phyloP scores from a whole-genome alignment of 306 rosid species.

The Vigna mungo region DNA sequence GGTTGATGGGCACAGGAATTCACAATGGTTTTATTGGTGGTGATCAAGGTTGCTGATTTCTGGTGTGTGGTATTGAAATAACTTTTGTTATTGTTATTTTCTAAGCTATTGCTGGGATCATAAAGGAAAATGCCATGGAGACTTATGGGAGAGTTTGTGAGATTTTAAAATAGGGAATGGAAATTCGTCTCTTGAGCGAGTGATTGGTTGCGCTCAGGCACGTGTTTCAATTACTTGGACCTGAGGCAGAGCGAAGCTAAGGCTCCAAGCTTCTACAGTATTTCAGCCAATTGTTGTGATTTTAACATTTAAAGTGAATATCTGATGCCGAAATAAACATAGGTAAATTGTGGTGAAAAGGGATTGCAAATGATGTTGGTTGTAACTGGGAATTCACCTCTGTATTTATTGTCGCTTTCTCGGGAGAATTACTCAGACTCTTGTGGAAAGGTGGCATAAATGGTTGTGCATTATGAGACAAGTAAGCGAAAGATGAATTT shows the following conservation, averaged over 20 bases:
- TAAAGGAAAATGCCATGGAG: constrained; percentile 37
- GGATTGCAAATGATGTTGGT: constrained; percentile 1
- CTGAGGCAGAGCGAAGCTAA: no score
- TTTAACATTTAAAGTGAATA: no score
- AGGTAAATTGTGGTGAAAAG: neutral
- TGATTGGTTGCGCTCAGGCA: no score
- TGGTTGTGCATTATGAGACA: neutral
- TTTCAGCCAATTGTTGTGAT: no score
- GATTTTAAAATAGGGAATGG: neutral
- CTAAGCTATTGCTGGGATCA: constrained; percentile 1
- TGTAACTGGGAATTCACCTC: neutral
- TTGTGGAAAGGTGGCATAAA: constrained; percentile 18
- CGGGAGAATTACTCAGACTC: neutral
- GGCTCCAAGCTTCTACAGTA: no score
- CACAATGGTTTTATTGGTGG: constrained; percentile 26
- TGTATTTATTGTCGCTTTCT: neutral
- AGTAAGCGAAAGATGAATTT: constrained; percentile 32
- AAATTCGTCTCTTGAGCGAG: neutral
- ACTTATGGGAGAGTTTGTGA: neutral
- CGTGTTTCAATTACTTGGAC: no score
- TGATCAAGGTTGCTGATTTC: constrained; percentile 33
- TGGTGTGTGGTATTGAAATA: neutral
- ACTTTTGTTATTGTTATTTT: constrained; percentile 6
- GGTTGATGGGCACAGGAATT: neutral
- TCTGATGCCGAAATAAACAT: no score